Conservation (phyloP, 2,329 filamentous ascomycete genomes). For the Aotearoamyces nothofagi region DNA sequence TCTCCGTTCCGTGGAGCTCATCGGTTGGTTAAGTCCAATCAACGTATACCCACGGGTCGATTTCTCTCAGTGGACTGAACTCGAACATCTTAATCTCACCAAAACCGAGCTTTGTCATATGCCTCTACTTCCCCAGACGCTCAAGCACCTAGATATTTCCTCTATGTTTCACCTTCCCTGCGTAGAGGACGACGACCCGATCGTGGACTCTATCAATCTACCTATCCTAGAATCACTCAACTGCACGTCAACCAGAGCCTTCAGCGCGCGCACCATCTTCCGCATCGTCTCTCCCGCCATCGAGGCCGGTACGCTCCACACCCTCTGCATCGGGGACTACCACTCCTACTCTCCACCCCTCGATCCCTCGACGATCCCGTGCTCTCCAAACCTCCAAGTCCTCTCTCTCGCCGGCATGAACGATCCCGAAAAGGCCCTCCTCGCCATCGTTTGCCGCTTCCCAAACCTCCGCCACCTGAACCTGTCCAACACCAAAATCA, state of each 20-base stretch:
- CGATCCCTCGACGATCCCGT: slow-evolving; percentile 4
- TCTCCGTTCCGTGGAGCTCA: not conserved
- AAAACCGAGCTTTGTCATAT: slow-evolving; percentile 6
- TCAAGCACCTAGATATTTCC: slow-evolving; percentile 13
- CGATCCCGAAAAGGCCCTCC: slow-evolving; percentile 7
- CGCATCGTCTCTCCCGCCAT: not conserved
- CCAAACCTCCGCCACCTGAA: slow-evolving; percentile 14
- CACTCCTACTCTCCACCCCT: not conserved
- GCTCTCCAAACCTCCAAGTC: slow-evolving; percentile 11
- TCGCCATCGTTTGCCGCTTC: slow-evolving; percentile 11
- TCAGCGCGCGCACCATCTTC: not conserved
- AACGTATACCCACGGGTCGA: slow-evolving; percentile 3
- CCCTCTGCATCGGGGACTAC: not conserved
- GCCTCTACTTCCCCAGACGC: slow-evolving; percentile 12
- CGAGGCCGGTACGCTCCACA: not conserved
- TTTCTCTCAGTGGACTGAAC: slow-evolving; percentile 6
- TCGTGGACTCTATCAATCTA: too few species aligned
- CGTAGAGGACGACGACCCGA: not conserved
- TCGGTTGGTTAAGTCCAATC: not conserved
- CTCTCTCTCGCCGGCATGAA: slow-evolving; percentile 8
- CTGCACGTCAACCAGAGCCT: not conserved
- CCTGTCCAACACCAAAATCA: slow-evolving; percentile 14
- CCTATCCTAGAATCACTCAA: not conserved
- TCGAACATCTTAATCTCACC: slow-evolving; percentile 13
- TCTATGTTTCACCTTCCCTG: slow-evolving; percentile 6